Evolutionary conservation across 768 basidiomycete genomes (phyloP), one percentile per base, ranked within the genome.

Genomic region (Roridomyces roridus): DNA sequence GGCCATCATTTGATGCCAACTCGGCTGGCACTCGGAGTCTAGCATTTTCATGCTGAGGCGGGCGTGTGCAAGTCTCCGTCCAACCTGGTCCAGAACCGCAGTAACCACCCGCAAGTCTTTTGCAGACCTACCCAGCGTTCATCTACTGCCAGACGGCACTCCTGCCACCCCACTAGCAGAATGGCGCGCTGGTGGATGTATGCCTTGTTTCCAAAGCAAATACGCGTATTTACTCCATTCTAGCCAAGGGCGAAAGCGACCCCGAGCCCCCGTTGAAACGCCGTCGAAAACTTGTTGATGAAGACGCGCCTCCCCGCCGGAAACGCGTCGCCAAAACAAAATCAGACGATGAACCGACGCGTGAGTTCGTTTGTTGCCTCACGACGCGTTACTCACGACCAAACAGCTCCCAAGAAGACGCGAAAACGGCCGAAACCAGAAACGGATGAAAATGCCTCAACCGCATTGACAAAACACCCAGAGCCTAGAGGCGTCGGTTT

Each of bases 111-210:
- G 67, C 58, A 85, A 81, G 65, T 72, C 71, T 18, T 80, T 71
- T 41, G 59, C 71, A 11, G 82, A 84, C 23, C 77, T 85, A 1
- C 85, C 85, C 2, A 69, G 68, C 28, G 63, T 62, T 20, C 70
- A 65, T 54, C 47, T 71, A 12, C 65, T 59, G 17, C 60, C 66
- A 12, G 71, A 77, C 48, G 76, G 73, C 23, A 51, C 65, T 2
- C 56, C 62, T 5, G 69, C 70, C 35, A 46, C 56, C 18, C 67
- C 77, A 8, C 66, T 77, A 8, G 60, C 57, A 5, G 64, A 69
- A 15, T 77, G 74, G 74, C 55, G 58, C 51, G 31, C 58, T 15
- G 37, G 52, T 35, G 58, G 45, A n/a, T 43, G 51, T 59, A 59
- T 11, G 51, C 35, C 10, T 12, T 29, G 26, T 48, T 41, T 48